These are phyloP conservation scores for Kluyveromyces lactis DNA, from an alignment of 805 yeast genomes.

Conservation along the genomic window DNA sequence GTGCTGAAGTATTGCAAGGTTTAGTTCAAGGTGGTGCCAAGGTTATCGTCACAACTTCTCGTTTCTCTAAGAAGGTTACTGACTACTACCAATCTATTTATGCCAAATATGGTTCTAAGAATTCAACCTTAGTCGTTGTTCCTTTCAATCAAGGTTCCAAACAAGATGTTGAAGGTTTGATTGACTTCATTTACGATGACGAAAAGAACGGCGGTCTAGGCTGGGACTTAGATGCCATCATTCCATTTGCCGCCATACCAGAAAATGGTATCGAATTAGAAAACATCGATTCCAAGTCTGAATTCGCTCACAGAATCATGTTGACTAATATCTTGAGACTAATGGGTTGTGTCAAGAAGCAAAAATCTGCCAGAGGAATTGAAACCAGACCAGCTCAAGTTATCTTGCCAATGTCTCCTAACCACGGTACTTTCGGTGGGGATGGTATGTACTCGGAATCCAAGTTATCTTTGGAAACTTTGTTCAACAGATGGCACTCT, in stretches of 20 bases:
- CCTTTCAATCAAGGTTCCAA: conserved; percentile 98
- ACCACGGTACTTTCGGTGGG: conserved; percentile 97
- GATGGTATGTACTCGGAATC: conserved; percentile 99
- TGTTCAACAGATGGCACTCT: conserved; percentile 98
- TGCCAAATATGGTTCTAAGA: conserved; percentile 86
- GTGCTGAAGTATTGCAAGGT: conserved; percentile 94
- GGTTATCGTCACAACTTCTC: conserved; percentile 91
- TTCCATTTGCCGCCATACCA: conserved; percentile 99
- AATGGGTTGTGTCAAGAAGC: conserved; percentile 81
- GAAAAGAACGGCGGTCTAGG: conserved; percentile 85
- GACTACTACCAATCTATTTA: conserved; percentile 93
- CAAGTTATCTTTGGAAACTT: conserved; percentile 86
- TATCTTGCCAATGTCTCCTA: conserved; percentile 92
- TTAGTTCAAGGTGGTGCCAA: conserved; percentile 96
- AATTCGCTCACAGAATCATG: conserved; percentile 98
- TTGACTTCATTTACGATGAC: conserved; percentile 77
- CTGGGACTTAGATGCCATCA: conserved; percentile 93
- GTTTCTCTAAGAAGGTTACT: conserved; percentile 88
- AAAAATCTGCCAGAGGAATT: conserved; percentile 64
- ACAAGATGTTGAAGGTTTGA: conserved; percentile 81
- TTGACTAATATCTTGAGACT: conserved; percentile 89
- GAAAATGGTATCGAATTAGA: conserved; percentile 97
- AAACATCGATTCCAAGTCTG: conserved; percentile 87
- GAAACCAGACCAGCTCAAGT: conserved; percentile 99
- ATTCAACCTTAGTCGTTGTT: conserved; percentile 87